These are phyloP conservation scores for Penicillium sp. DNA, from an alignment of 2,329 filamentous ascomycete species.

Conservation along the genomic window DNA sequence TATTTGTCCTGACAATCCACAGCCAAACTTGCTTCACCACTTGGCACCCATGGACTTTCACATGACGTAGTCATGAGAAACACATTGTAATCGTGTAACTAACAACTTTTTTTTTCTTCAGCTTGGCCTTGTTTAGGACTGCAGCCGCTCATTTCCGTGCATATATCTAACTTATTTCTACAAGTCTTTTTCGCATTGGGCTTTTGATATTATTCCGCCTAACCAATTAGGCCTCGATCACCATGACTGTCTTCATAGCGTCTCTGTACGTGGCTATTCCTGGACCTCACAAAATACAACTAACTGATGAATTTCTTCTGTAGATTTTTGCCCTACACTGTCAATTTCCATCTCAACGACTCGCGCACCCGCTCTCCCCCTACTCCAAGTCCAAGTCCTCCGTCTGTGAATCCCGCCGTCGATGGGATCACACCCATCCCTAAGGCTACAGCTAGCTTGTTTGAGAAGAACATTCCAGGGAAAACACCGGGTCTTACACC, in stretches of 20 bases:
- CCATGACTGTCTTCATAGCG: conserved; percentile 60
- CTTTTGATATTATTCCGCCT: conserved; percentile 8
- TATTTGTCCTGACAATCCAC: neutral
- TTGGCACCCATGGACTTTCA: conserved; percentile 17
- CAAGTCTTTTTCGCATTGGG: neutral
- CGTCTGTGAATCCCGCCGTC: conserved; percentile 24
- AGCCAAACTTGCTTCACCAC: conserved; percentile 6
- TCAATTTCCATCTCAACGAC: conserved; percentile 71
- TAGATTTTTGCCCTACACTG: conserved; percentile 88
- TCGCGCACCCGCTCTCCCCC: conserved; percentile 43
- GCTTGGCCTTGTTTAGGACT: conserved; percentile 1
- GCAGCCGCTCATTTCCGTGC: neutral
- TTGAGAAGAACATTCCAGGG: conserved; percentile 29
- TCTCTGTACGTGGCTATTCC: conserved; percentile 51
- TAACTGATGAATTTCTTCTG: neutral
- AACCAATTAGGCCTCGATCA: conserved; percentile 14
- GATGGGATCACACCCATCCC: conserved; percentile 26
- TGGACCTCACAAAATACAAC: neutral
- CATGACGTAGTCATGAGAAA: conserved; percentile 38
- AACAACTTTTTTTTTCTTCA: conserved; percentile 11
- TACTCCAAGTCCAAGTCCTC: conserved; percentile 31
- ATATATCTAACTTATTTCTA: conserved; percentile 1
- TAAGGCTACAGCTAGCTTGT: conserved; percentile 34
- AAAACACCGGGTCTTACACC: conserved; percentile 35
- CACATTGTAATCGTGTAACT: conserved; percentile 20